A percentile compares a stretch with the other conserved stretches of the same genome.
phyloP scores from a whole-genome alignment of 768 basidiomycete species.

The Rhodotorula diobovata region DNA sequence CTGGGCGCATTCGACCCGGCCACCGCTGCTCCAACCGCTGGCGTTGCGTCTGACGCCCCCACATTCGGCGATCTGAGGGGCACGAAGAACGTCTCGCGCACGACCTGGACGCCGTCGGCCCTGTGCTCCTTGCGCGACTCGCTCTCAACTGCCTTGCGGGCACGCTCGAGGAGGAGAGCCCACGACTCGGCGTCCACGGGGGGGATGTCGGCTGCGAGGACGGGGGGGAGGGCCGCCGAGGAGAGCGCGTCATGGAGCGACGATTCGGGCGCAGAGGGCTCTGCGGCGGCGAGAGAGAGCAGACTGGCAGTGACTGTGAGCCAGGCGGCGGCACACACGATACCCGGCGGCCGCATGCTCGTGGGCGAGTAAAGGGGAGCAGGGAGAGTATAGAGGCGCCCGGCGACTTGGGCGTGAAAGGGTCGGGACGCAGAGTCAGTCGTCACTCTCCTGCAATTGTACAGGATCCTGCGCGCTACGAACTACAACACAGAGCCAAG shows the following conservation, averaged over 20 bases:
- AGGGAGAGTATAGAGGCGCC: background rate
- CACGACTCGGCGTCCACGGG: background rate
- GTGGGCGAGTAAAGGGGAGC: background rate
- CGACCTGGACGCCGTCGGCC: constrained; percentile 3
- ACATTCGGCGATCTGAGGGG: background rate
- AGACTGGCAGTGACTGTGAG: background rate
- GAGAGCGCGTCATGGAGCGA: background rate
- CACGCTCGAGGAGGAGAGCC: background rate
- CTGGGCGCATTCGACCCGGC: background rate
- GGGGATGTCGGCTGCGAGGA: background rate
- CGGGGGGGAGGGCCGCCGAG: background rate
- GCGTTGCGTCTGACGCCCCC: background rate
- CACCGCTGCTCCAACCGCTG: background rate
- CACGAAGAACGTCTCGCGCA: constrained; percentile 15
- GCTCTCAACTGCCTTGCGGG: background rate
- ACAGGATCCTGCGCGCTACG: background rate
- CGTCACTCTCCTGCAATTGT: background rate
- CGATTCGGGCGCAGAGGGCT: background rate
- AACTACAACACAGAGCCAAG: background rate
- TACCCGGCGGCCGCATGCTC: background rate
- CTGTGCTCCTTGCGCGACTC: background rate
- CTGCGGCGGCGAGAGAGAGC: background rate
- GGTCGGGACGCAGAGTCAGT: background rate
- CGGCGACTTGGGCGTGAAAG: background rate
- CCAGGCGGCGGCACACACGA: background rate